These are phyloP conservation scores for Torulaspora indica DNA, from an alignment of 805 yeast genomes.

Conservation along the genomic window DNA sequence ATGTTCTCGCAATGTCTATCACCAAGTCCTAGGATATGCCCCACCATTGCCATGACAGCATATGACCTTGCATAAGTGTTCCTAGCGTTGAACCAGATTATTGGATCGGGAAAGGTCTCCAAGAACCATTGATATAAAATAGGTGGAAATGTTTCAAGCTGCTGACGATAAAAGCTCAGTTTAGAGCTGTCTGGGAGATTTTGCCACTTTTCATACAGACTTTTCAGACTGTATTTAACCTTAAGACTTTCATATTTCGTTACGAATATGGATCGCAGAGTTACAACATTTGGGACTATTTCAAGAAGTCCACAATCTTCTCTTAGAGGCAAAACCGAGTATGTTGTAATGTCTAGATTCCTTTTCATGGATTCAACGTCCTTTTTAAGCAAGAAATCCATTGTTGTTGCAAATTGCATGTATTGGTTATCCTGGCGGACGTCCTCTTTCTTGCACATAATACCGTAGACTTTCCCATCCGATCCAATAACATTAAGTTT, in stretches of 20 bases:
- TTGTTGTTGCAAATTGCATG: constrained; percentile 81
- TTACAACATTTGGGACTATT: constrained; percentile 72
- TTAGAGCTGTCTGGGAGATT: constrained; percentile 23
- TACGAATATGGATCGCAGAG: constrained; percentile 59
- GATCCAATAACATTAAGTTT: constrained; percentile 71
- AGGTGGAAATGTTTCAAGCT: constrained; percentile 47
- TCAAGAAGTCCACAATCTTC: constrained; percentile 89
- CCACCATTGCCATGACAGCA: constrained; percentile 97
- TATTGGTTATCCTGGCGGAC: constrained; percentile 91
- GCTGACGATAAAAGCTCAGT: constrained; percentile 27
- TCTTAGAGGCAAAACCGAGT: constrained; percentile 82
- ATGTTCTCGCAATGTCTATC: constrained; percentile 96
- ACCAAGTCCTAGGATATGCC: constrained; percentile 89
- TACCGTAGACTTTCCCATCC: constrained; percentile 65
- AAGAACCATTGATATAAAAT: constrained; percentile 84
- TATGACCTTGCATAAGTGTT: constrained; percentile 68
- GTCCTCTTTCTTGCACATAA: constrained; percentile 87
- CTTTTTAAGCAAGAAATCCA: constrained; percentile 64
- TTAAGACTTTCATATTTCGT: constrained; percentile 42
- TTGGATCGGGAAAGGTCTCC: constrained; percentile 84
- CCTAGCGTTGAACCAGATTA: constrained; percentile 78
- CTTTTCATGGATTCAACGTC: constrained; percentile 73
- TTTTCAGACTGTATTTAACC: constrained; percentile 29
- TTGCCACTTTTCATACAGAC: constrained; percentile 28
- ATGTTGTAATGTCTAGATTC: constrained; percentile 65